A percentile compares a stretch with the other conserved stretches of the same genome.
Conservation (phyloP, 2,329 filamentous ascomycete genomes). For the Pseudogymnoascus sp. region DNA sequence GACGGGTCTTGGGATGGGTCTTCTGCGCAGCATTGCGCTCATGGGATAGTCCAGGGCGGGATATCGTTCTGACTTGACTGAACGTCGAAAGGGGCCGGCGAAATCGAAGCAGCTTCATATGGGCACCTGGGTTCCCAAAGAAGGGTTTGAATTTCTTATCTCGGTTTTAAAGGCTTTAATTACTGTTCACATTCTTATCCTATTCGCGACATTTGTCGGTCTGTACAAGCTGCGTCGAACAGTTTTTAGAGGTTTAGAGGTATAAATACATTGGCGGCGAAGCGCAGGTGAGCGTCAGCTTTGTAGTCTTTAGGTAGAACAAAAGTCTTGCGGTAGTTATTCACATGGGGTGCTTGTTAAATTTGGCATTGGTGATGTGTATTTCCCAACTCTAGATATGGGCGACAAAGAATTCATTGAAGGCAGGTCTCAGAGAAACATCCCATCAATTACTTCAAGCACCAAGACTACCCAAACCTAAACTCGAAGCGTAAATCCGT, state of each 20-base stretch:
- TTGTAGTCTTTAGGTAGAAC: neutral
- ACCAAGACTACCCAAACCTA: neutral
- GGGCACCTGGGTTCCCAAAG: neutral
- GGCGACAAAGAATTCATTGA: neutral
- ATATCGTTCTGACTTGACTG: neutral
- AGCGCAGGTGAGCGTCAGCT: neutral
- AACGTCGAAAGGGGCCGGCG: neutral
- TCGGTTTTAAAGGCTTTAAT: neutral
- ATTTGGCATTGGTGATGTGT: neutral
- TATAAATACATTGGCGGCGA: neutral
- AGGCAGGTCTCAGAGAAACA: neutral
- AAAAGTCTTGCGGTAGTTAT: neutral
- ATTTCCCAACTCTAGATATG: neutral
- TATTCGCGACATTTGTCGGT: neutral
- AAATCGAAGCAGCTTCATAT: neutral
- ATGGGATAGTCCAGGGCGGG: neutral
- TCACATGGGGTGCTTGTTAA: neutral
- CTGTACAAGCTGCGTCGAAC: neutral
- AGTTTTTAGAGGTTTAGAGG: neutral
- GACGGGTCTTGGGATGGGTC: neutral
- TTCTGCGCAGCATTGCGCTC: neutral
- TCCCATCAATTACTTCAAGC: neutral
- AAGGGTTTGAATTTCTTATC: neutral
- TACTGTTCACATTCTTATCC: neutral
- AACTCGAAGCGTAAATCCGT: neutral